phyloP scores from a whole-genome alignment of 106 monocot genomes.

The Narthecium ossifragum region DNA sequence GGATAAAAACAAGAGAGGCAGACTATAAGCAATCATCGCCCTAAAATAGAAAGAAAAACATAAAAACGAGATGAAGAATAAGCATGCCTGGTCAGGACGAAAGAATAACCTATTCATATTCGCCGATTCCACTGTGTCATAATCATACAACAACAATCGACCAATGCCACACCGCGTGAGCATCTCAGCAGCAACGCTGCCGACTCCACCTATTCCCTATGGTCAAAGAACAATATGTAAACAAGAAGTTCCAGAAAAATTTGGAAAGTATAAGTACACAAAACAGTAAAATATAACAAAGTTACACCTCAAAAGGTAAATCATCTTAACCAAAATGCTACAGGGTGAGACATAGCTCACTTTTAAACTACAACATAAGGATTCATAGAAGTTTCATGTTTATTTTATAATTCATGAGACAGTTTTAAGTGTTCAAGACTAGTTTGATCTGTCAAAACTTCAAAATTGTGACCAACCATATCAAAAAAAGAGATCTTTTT shows the following conservation, averaged over 20 bases:
- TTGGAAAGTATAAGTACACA: not conserved
- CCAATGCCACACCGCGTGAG: slow-evolving; percentile 96
- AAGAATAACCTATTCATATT: slow-evolving; percentile 99
- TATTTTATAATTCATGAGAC: no score
- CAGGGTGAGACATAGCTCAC: no score
- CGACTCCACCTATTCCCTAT: slow-evolving; percentile 97
- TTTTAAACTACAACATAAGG: no score
- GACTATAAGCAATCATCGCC: not conserved
- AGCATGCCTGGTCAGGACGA: slow-evolving; percentile 94
- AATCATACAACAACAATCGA: slow-evolving; percentile 88
- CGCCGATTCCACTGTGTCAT: slow-evolving; percentile 92
- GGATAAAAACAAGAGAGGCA: no score
- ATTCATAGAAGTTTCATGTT: no score
- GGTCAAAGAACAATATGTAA: not conserved
- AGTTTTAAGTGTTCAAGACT: no score
- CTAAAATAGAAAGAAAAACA: not conserved
- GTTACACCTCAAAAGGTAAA: not conserved
- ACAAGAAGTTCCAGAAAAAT: not conserved
- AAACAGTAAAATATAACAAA: not conserved
- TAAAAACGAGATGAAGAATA: slow-evolving; percentile 10
- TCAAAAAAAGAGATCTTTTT: no score
- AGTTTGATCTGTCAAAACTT: no score
- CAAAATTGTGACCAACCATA: no score
- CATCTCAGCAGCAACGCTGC: slow-evolving; percentile 99
- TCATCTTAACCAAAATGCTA: not conserved